Evolutionary conservation across 2,329 filamentous ascomycete genomes (phyloP).

Genomic region (Phyllosticta citribraziliensis): DNA sequence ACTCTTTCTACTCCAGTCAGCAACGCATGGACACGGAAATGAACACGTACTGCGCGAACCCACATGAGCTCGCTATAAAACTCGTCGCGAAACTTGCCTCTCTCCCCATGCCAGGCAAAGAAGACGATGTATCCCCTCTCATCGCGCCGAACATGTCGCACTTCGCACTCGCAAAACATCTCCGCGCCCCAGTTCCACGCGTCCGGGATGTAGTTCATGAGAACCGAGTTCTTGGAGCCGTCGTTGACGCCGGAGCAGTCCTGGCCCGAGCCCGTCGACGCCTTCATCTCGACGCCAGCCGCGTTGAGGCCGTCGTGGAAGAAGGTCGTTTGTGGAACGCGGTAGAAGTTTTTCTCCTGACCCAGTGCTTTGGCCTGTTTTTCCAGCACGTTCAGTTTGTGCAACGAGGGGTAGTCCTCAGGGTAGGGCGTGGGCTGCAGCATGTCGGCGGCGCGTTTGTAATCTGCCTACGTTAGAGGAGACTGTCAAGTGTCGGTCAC

Average conservation of each 20-base stretch:
- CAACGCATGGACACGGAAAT: no score
- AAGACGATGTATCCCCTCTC: constrained; percentile 51
- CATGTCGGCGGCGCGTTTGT: constrained; percentile 44
- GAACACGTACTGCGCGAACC: constrained; percentile 46
- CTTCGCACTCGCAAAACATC: constrained; percentile 60
- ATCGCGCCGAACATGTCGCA: constrained; percentile 50
- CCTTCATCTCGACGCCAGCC: constrained; percentile 54
- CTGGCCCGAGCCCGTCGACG: constrained; percentile 51
- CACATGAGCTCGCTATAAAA: constrained; percentile 54
- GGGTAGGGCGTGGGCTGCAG: constrained; percentile 53
- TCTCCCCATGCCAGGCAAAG: constrained; percentile 55
- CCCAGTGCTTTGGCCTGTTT: constrained; percentile 47
- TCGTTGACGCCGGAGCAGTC: constrained; percentile 58
- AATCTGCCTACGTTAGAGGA: constrained; percentile 35
- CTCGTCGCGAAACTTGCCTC: constrained; percentile 45
- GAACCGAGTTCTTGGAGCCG: constrained; percentile 55
- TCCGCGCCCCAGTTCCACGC: constrained; percentile 65
- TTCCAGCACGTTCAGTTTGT: constrained; percentile 49
- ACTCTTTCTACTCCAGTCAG: constrained; percentile 34
- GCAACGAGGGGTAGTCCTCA: constrained; percentile 44
- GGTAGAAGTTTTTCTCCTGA: constrained; percentile 43
- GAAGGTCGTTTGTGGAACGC: constrained; percentile 52
- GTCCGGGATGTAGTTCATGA: constrained; percentile 58
- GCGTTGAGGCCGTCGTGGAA: constrained; percentile 53
- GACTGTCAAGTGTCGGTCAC: constrained; percentile 14